Evolutionary conservation across 208 protist genomes (phyloP).

Genomic region (Balamuthia mandrillaris): DNA sequence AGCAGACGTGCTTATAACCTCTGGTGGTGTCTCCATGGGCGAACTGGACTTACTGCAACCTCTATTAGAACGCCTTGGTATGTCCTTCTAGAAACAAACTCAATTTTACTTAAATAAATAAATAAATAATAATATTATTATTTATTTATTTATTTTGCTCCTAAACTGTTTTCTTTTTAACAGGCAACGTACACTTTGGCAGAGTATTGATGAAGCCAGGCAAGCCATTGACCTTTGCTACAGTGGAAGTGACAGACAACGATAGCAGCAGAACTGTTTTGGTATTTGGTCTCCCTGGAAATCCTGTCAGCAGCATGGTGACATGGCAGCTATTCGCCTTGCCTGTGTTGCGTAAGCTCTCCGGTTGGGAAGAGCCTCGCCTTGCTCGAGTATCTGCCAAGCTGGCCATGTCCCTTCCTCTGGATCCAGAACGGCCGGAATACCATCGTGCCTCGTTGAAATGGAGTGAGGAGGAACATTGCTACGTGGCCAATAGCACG

Average conservation of each 20-base stretch:
- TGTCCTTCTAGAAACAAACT: background rate
- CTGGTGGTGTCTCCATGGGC: constrained; percentile 69
- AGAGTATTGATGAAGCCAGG: constrained; percentile 68
- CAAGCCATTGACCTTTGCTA: constrained; percentile 69
- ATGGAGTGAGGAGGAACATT: constrained; percentile 40
- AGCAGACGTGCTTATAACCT: constrained; percentile 42
- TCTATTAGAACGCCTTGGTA: constrained; percentile 49
- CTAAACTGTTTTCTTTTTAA: background rate
- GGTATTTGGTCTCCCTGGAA: constrained; percentile 64
- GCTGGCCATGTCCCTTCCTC: background rate
- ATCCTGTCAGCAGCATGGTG: constrained; percentile 58
- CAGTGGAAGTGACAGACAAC: background rate
- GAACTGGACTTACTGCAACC: constrained; percentile 61
- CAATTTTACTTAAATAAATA: no score
- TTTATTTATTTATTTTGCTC: background rate
- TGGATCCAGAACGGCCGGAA: constrained; percentile 64
- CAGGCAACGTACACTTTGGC: constrained; percentile 59
- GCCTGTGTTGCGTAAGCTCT: constrained; percentile 51
- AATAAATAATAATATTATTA: no score
- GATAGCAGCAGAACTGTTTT: constrained; percentile 37
- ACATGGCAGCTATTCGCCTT: constrained; percentile 58
- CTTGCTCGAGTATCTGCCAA: constrained; percentile 45
- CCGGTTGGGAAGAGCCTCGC: background rate
- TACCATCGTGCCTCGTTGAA: constrained; percentile 54
- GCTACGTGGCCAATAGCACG: constrained; percentile 43